Conservation (phyloP, 352 stramenopile species). For the Globisporangium apiculatum region DNA sequence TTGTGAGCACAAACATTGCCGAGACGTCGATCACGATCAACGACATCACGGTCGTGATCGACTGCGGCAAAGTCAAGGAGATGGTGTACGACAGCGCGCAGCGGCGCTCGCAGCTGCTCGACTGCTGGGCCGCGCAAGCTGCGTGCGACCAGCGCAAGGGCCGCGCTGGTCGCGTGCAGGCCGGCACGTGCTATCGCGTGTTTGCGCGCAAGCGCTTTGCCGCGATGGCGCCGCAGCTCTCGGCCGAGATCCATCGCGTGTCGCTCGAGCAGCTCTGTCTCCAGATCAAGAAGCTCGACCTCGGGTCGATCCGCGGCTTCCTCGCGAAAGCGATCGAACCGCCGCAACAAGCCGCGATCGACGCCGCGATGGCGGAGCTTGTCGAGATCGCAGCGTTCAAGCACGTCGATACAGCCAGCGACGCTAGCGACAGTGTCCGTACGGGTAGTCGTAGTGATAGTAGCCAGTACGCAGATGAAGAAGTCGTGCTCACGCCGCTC, state of each 20-base stretch:
- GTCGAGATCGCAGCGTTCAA: constrained; percentile 86
- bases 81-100: constrained; percentile 80
- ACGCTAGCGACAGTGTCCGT: constrained; percentile 6
- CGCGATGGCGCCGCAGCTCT: constrained; percentile 60
- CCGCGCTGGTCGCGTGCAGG: constrained; percentile 73
- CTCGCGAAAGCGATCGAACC: constrained; percentile 88
- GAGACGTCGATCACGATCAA: constrained; percentile 89
- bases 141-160: constrained; percentile 80
- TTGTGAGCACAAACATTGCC: constrained; percentile 86
- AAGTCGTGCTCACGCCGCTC: constrained; percentile 89
- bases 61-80: constrained; percentile 84
- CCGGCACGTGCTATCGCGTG: constrained; percentile 70
- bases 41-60: constrained; percentile 82
- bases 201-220: constrained; percentile 62
- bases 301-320: constrained; percentile 70
- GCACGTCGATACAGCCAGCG: constrained; percentile 4
- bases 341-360: constrained; percentile 84
- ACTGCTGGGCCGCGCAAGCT: constrained; percentile 76
- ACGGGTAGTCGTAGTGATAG: no score
- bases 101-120: constrained; percentile 67
- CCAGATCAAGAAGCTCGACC: constrained; percentile 79
- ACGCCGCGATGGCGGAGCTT: constrained; percentile 89
- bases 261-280: constrained; percentile 83
- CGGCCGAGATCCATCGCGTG: constrained; percentile 85
- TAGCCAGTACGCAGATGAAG: constrained; percentile 18